Evolutionary conservation across 208 protist genomes (phyloP), one percentile per base, ranked within the genome.

Genomic region (Trypanosoma congolense): DNA sequence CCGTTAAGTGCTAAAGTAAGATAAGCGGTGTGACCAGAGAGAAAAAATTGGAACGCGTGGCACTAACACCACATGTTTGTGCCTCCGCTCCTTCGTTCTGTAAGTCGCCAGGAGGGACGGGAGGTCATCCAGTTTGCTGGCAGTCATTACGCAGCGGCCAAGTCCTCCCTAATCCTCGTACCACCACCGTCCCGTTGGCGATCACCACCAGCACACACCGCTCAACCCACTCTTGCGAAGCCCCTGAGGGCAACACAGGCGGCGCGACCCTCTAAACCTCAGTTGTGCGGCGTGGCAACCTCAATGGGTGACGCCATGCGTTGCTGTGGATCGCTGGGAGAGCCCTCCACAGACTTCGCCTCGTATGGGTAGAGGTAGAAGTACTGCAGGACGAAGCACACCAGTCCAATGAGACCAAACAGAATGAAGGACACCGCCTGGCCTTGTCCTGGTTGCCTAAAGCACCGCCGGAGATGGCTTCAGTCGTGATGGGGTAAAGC

Each of bases 381-480:
- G 35, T 84, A 9, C 70, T 88, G 62, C 28, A 90, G 49, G 6
- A 90, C 56, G 50, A 84, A 87, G 70, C 82, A 89, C 19, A 87
- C 40, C 12, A 82, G 21, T 35, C 82, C 87, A 25, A 87, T 28
- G 19, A 68, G 25, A 26, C 82, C 82, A 49, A 93, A 93, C 68
- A 93, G 83, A 58, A 93, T 90, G 78, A 93, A 93, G 42, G 70
- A 71, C 38, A 93, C 65, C n/a, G 80, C 52, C 77, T 89, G 77
- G 14, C 87, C 87, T 93, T 93, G 61, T 93, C 77, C 74, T 87
- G 82, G 43, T 82, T 83, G 41, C 41, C 33, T 5, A 12, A 16
- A 16, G 33, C 8, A 5, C 33, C 33, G 46, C 86, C 87, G 22
- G 87, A 93, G 44, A 93, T 86, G 4, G 28, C 21, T 67, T 92